Conservation (phyloP, 305 asterid genomes). For the Solanum hybrid region DNA sequence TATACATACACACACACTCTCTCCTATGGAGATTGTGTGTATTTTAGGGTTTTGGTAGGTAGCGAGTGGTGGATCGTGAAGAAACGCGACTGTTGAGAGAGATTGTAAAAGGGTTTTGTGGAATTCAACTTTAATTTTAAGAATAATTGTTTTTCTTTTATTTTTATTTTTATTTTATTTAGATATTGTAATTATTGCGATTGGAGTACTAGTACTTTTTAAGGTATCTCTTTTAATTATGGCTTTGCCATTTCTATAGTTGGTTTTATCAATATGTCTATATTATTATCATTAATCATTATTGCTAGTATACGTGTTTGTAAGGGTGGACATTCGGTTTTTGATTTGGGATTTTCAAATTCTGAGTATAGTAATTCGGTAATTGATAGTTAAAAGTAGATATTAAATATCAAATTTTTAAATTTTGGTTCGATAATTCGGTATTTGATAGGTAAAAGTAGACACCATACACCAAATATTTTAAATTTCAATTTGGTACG, state of each 20-base stretch:
- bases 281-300: too few species aligned
- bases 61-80: slow-evolving; percentile 18
- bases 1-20: not conserved
- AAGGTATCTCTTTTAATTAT: not conserved
- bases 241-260: not conserved
- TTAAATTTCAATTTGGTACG: not conserved
- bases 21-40: not conserved
- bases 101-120: not conserved
- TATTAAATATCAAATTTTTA: too few species aligned
- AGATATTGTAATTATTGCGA: not conserved
- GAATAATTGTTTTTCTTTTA: not conserved
- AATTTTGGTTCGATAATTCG: too few species aligned
- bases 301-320: not conserved
- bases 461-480: too few species aligned
- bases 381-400: too few species aligned
- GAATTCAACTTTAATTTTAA: not conserved
- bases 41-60: slow-evolving; percentile 28
- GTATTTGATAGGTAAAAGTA: too few species aligned
- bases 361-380: too few species aligned
- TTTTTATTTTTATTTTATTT: not conserved
- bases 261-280: not conserved
- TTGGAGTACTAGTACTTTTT: not conserved
- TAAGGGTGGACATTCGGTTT: not conserved
- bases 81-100: slow-evolving; percentile 6
- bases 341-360: not conserved